Evolutionary conservation across 2,329 filamentous ascomycete species (phyloP).

Genomic region (Alternaria incomplexa): DNA sequence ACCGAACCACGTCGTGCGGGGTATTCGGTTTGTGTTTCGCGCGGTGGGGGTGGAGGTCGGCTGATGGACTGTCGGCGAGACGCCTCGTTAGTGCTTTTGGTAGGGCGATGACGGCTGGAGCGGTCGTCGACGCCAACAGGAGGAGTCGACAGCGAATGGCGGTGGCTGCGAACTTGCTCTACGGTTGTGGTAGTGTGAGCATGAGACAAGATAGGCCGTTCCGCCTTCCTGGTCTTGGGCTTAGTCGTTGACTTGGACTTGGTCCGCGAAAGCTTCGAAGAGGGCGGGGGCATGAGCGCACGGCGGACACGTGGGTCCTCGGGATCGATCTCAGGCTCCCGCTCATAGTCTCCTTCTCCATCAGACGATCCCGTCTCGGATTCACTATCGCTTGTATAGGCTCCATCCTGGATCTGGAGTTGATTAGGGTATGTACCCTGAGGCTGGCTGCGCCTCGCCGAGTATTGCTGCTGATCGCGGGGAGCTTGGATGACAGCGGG

Average conservation of each 20-base stretch:
- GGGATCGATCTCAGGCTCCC: slow-evolving; percentile 5
- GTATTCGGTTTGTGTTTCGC: slow-evolving; percentile 41
- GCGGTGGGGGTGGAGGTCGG: slow-evolving; percentile 44
- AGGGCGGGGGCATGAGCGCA: slow-evolving; percentile 37
- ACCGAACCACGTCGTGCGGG: slow-evolving; percentile 32
- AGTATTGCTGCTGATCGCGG: no score
- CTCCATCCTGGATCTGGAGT: no score
- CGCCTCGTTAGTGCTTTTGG: slow-evolving; percentile 25
- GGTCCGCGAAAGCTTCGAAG: slow-evolving; percentile 22
- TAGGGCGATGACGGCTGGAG: slow-evolving; percentile 14
- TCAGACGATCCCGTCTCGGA: slow-evolving; percentile 18
- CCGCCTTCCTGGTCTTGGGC: neutral
- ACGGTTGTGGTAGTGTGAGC: slow-evolving; percentile 33
- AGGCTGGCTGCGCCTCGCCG: no score
- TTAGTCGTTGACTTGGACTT: slow-evolving; percentile 15
- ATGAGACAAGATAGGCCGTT: slow-evolving; percentile 34
- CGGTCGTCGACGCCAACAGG: slow-evolving; percentile 23
- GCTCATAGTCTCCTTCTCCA: slow-evolving; percentile 7
- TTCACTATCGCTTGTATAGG: neutral
- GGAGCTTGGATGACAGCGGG: no score
- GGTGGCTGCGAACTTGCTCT: slow-evolving; percentile 12
- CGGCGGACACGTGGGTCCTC: slow-evolving; percentile 11
- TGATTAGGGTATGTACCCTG: no score
- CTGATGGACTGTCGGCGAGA: slow-evolving; percentile 30
- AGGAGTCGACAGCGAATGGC: slow-evolving; percentile 14